Percentiles rank a stretch among this genome's conserved stretches.
phyloP scores from a whole-genome alignment of 768 basidiomycete genomes.

The Rhizopogon roseolus region DNA sequence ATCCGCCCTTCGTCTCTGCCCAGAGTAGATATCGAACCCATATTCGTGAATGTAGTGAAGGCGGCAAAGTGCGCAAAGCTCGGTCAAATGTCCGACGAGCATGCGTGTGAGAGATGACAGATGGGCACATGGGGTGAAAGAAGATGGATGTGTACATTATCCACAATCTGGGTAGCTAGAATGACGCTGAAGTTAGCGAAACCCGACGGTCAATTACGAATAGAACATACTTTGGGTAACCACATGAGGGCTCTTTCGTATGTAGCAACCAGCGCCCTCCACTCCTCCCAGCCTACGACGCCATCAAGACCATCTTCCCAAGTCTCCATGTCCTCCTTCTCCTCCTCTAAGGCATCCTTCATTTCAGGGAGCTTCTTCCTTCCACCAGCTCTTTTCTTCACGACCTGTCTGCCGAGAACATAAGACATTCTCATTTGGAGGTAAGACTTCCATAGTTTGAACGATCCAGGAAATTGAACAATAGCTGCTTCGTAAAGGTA shows the following conservation, averaged over 20 bases:
- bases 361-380: constrained; percentile 91
- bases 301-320: constrained; percentile 88
- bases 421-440: constrained; percentile 77
- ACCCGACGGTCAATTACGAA: neutral
- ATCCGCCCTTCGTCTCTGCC: constrained; percentile 80
- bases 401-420: constrained; percentile 72
- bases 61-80: constrained; percentile 87
- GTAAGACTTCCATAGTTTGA: constrained; percentile 96
- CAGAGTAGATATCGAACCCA: constrained; percentile 93
- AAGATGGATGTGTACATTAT: constrained; percentile 89
- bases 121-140: constrained; percentile 84
- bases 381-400: constrained; percentile 77
- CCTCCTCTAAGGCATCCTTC: constrained; percentile 86
- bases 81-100: constrained; percentile 93
- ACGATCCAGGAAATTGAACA: constrained; percentile 79
- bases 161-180: constrained; percentile 90
- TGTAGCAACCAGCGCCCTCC: constrained; percentile 81
- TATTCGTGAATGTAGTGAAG: constrained; percentile 85
- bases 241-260: constrained; percentile 95
- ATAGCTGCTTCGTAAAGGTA: constrained; percentile 95
- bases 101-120: constrained; percentile 80
- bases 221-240: constrained; percentile 72
- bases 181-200: constrained; percentile 2
- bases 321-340: constrained; percentile 69
- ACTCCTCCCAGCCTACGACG: constrained; percentile 93